These are phyloP conservation scores for Wallacemonas rigidus DNA, from an alignment of 208 protist genomes.

Conservation along the genomic window DNA sequence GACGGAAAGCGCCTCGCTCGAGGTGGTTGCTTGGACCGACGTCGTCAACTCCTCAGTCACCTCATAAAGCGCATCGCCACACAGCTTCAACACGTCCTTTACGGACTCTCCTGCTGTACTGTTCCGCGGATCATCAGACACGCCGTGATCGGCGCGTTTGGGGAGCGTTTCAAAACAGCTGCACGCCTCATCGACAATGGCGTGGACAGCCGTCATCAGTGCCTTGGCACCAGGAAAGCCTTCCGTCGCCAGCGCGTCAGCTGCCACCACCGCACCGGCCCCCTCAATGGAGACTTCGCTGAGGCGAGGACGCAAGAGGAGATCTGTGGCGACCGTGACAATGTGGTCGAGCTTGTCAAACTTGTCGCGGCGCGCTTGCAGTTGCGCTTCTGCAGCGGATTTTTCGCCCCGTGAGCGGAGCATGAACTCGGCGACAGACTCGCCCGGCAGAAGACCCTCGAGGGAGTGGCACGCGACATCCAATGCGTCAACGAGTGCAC, in stretches of 20 bases:
- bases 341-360: slow-evolving; percentile 12
- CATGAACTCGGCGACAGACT: slow-evolving; percentile 5
- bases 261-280: slow-evolving; percentile 3
- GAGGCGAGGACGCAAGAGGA: slow-evolving; percentile 4
- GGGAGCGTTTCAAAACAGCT: slow-evolving; percentile 15
- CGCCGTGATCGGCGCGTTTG: not conserved
- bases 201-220: slow-evolving; percentile 5
- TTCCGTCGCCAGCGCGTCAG: not conserved
- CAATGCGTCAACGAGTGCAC: slow-evolving; percentile 8
- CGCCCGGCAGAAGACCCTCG: not conserved
- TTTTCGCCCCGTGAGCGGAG: not conserved
- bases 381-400: not conserved
- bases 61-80: slow-evolving; percentile 6
- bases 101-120: slow-evolving; percentile 1
- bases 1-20: slow-evolving; percentile 29
- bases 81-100: slow-evolving; percentile 12
- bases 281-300: slow-evolving; percentile 8
- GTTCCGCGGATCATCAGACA: not conserved
- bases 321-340: slow-evolving; percentile 7
- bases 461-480: slow-evolving; percentile 9
- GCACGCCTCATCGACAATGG: slow-evolving; percentile 7
- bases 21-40: slow-evolving; percentile 18
- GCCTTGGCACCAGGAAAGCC: slow-evolving; percentile 7
- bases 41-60: not conserved
- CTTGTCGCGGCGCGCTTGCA: not conserved